A percentile compares a stretch with the other conserved stretches of the same genome.
phyloP scores from a whole-genome alignment of 192 early-diverging fungal genomes.

The Linnemannia exigua region DNA sequence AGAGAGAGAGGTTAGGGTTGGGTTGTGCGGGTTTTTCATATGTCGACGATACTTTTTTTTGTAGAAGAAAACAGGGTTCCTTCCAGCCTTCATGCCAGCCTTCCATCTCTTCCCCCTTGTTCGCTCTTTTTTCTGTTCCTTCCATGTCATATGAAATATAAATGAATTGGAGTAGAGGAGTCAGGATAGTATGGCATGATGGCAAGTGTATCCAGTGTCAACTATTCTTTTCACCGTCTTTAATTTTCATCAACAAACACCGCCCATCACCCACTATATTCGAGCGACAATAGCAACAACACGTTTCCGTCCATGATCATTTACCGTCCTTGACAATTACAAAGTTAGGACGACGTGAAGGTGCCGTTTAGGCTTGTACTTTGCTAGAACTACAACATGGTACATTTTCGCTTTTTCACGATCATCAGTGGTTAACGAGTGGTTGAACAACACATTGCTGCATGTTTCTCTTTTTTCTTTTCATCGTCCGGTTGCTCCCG shows the following conservation, averaged over 20 bases:
- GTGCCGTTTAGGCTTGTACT: neutral
- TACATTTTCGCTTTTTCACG: neutral
- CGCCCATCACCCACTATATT: too few species aligned
- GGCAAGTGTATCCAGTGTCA: neutral
- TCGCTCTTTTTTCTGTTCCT: neutral
- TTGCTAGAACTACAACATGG: neutral
- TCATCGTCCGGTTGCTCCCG: neutral
- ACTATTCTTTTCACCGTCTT: neutral
- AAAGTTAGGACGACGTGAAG: neutral
- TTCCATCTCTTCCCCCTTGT: neutral
- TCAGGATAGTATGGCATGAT: neutral
- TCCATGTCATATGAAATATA: neutral
- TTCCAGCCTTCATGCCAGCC: neutral
- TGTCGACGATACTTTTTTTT: neutral
- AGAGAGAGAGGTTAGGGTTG: neutral
- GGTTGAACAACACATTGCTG: too few species aligned
- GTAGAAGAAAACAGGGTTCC: neutral
- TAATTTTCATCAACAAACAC: neutral
- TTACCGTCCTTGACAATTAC: neutral
- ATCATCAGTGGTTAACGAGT: neutral
- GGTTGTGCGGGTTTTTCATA: slow-evolving; percentile 6
- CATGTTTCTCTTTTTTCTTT: neutral
- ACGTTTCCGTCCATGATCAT: neutral
- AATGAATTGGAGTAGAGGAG: neutral
- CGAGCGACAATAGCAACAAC: too few species aligned